Evolutionary conservation across 345 rosid species (phyloP), one percentile per base, ranked within the genome.

Genomic region (Salix dunnii): DNA sequence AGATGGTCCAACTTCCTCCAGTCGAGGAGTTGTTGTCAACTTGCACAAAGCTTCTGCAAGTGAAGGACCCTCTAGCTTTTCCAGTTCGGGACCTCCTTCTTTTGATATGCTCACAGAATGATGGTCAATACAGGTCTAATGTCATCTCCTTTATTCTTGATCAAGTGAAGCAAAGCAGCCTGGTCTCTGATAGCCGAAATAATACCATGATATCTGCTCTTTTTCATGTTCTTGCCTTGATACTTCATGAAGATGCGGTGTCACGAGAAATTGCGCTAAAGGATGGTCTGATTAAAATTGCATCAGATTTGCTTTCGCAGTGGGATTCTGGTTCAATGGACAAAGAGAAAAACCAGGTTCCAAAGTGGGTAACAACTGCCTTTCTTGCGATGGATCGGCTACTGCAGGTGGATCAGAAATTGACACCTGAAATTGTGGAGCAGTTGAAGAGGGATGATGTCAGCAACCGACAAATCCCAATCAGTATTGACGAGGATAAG

Each of bases 331-430:
- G 83, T 76, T 76, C 82, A 76, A 88, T 77, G 68, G 88, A 82
- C 25, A 78, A 74, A 73, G 94, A 84, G 69, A 89, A 87, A 43
- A n/a, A 23, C 20, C 86, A 80, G 78, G 94, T 84, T 85, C 96
- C 96, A 36, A 95, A 91, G 87, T 95, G 99, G 97, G 91, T 93
- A 74, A 90, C 97, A 48, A 90, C 97, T 66, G 94, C 95, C 79
- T 95, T 93, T 89, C 96, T 95, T 84, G 92, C 97, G 67, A 81
- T 93, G 73, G 99, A 95, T 88, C 90, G 91, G 85, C 89, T 95
- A 64, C 79, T 95, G 76, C 99, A 93, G 78, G 94, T 81, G 31
- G 97, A 95, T 84, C 90, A 85, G 75, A 95, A 95, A 77, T 74
- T 93, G 83, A 93, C 86, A 81, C 70, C 91, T 33, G 96, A 93